Evolutionary conservation across 1,139 yeast genomes (phyloP), one percentile per base, ranked within the genome.

Genomic region (Zygoascus meyerae): DNA sequence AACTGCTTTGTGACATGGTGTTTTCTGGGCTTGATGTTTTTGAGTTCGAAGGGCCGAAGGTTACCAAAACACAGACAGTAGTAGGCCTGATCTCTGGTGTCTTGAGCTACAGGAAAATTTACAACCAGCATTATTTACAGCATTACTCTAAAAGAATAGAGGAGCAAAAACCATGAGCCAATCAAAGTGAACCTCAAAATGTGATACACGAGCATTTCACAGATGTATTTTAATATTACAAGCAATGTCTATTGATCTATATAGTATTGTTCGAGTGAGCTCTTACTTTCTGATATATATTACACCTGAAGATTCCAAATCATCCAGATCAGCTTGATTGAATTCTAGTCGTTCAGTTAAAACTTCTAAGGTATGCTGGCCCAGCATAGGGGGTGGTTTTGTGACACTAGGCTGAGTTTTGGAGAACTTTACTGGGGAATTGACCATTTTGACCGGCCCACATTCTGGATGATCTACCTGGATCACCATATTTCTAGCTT

Each of bases 341-440:
- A 55, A 52, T 2, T 66, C 68, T 16, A 53, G 55, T 36, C 51
- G 55, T n/a, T 54, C 55, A 2, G 33, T 40, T 44, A 66, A 50
- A 1, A 65, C 56, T 45, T 63, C 64, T 11, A 28, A 44, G 2
- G 68, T 64, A 48, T 66, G 69, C 52, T 66, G 62, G 9, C 69
- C 69, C 40, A 55, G 65, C 55, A 58, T 61, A 65, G 62, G 81
- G 64, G 66, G 74, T 60, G 57, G 72, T 48, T 55, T 62, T 67
- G 57, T 67, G 65, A 54, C 68, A 63, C 32, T 45, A 16, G 67
- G 65, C 49, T 57, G 68, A 54, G 58, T 77, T 39, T 59, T 58
- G 31, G 65, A 59, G 53, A 52, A 69, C 52, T 69, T 69, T 37
- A 70, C 69, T 1, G 73, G 73, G 6, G 66, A 58, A 44, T 66